Percentiles rank a stretch among this genome's conserved stretches.
Evolutionary conservation across 305 asterid species (phyloP).

Genomic region (Rubia tinctorum): DNA sequence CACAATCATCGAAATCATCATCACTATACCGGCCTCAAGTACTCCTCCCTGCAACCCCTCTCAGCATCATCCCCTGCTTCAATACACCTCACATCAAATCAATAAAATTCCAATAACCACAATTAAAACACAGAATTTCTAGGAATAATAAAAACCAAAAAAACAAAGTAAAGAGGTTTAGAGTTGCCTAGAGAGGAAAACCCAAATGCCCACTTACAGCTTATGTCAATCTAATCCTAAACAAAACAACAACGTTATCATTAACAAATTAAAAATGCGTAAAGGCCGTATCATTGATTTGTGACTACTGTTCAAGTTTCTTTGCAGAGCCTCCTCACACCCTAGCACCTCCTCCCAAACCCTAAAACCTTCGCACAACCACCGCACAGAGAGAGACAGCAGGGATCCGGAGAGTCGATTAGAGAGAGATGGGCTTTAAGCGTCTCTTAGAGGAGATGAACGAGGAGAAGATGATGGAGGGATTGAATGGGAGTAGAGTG

Average conservation of each 20-base stretch:
- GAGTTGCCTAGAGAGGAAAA: not conserved
- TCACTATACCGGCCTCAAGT: constrained; percentile 44
- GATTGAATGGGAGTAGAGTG: too few species aligned
- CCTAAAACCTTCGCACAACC: too few species aligned
- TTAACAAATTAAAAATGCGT: too few species aligned
- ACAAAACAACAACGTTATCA: not conserved
- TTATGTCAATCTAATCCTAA: constrained; percentile 6
- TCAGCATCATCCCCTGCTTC: constrained; percentile 35
- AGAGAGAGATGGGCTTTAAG: too few species aligned
- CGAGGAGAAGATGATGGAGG: too few species aligned
- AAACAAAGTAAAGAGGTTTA: constrained; percentile 3
- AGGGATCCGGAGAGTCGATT: too few species aligned
- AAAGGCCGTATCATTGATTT: not conserved
- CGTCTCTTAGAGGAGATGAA: too few species aligned
- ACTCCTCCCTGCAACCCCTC: constrained; percentile 23
- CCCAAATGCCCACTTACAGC: not conserved
- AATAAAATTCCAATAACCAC: not conserved
- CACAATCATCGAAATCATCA: too few species aligned
- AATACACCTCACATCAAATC: constrained; percentile 17
- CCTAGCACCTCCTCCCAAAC: too few species aligned
- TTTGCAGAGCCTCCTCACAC: not conserved
- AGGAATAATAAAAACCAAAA: not conserved
- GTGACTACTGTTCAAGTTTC: not conserved
- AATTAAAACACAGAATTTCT: too few species aligned
- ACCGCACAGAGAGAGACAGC: too few species aligned